Evolutionary conservation across 1,139 yeast genomes (phyloP), one percentile per base, ranked within the genome.

Genomic region (Geotrichum siamense): DNA sequence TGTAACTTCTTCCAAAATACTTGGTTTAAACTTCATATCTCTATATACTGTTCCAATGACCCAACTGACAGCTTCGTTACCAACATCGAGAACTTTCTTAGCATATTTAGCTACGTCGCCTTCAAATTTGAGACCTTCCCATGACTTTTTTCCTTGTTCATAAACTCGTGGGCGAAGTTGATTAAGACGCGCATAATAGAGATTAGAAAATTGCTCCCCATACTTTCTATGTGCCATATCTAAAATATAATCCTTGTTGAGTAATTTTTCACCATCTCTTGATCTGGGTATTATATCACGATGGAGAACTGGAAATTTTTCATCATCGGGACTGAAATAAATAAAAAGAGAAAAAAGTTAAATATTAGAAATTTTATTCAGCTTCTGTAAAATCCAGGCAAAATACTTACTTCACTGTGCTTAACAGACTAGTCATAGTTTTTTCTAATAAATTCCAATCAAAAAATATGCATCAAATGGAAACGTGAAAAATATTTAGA

Each of bases 31-130:
- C 57, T 77, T 79, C 78, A 86, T 74, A 49, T 89, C 96, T 55
- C 86, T 75, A 56, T 82, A 87, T 0, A 89, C 71, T 0, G 97
- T 85, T 2, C 98, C 99, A 28, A 83, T 72, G n/a, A 86, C 80
- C 94, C 94, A 91, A 50, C 87, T 77, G 25, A 87, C 75, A 53
- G 77, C 73, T 43, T 81, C 78, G 38, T 78, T 76, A 23, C 71
- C 69, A 5, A 89, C 79, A 59, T 89, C 96, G 50, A 91, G 67
- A 9, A 87, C 87, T 63, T 84, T 86, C 13, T 76, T 76, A 25
- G 73, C 74, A 40, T 62, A 63, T 19, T 50, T 51, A 1, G 67
- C 71, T 2, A 56, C 49, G 2, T 50, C 52, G 5, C 67, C 72
- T 40, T 66, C 62, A 27, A 69, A 53, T 75, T 59, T 50, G 52